Evolutionary conservation across 73 alveolate genomes (phyloP).

Genomic region (Paramecium tetraurelia): DNA sequence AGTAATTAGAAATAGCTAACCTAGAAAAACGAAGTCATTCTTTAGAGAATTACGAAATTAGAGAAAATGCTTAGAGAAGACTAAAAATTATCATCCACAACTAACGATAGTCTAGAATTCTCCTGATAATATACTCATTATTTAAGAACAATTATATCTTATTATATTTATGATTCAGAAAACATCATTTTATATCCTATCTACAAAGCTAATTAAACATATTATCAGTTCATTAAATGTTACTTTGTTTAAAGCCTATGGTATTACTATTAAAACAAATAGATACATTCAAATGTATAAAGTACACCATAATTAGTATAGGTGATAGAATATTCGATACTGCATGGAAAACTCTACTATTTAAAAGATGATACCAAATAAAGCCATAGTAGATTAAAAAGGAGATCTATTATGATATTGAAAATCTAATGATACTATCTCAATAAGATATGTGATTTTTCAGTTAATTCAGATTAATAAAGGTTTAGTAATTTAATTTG

Average conservation of each 20-base stretch:
- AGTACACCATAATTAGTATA: background rate
- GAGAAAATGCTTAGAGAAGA: conserved; percentile 9
- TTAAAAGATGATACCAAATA: background rate
- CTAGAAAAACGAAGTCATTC: conserved; percentile 5
- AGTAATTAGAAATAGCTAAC: background rate
- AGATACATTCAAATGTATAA: background rate
- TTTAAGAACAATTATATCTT: background rate
- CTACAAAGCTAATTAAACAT: background rate
- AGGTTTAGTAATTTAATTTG: no score
- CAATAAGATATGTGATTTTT: no score
- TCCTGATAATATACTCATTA: background rate
- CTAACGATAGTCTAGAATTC: conserved; percentile 6
- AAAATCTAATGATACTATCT: no score
- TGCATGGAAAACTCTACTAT: background rate
- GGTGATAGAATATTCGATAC: background rate
- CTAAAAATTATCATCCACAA: background rate
- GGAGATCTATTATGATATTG: background rate
- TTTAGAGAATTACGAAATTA: background rate
- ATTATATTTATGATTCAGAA: background rate
- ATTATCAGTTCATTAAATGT: background rate
- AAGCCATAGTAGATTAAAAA: no score
- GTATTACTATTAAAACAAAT: no score
- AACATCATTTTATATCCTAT: background rate
- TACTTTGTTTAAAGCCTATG: background rate
- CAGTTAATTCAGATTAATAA: no score